These are phyloP conservation scores for Geum urbanum DNA, from an alignment of 306 rosid species.

Conservation along the genomic window DNA sequence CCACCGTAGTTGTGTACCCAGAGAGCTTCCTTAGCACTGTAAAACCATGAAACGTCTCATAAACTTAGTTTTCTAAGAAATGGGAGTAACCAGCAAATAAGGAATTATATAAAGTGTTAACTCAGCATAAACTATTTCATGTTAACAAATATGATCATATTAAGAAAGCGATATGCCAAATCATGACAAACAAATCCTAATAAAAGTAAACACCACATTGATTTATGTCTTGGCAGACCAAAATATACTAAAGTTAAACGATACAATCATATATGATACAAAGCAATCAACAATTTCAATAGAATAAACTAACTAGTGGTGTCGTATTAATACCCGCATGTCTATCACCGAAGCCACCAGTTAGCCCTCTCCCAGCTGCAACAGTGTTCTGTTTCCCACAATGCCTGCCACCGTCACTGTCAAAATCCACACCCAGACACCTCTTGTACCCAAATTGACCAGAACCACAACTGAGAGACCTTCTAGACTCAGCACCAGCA, in stretches of 20 bases:
- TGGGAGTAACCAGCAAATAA: too few species aligned
- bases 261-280: too few species aligned
- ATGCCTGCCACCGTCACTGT: not conserved
- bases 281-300: not conserved
- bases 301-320: not conserved
- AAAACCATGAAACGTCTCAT: constrained; percentile 1
- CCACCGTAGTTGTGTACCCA: constrained; percentile 9
- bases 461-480: constrained; percentile 5
- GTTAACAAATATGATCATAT: too few species aligned
- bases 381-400: not conserved
- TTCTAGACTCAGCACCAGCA: not conserved
- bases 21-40: constrained; percentile 23
- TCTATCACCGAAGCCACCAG: constrained; percentile 29
- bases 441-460: constrained; percentile 16
- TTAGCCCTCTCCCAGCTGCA: constrained; percentile 16
- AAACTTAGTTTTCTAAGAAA: not conserved
- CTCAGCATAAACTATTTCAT: too few species aligned
- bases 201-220: too few species aligned
- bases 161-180: too few species aligned
- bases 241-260: not conserved
- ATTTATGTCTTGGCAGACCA: too few species aligned
- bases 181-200: too few species aligned
- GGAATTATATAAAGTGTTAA: too few species aligned
- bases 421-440: constrained; percentile 14
- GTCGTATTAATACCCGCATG: constrained; percentile 16